These are phyloP conservation scores for Musa acuminata DNA, from an alignment of 176 grass and related monocot genomes.

Conservation along the genomic window DNA sequence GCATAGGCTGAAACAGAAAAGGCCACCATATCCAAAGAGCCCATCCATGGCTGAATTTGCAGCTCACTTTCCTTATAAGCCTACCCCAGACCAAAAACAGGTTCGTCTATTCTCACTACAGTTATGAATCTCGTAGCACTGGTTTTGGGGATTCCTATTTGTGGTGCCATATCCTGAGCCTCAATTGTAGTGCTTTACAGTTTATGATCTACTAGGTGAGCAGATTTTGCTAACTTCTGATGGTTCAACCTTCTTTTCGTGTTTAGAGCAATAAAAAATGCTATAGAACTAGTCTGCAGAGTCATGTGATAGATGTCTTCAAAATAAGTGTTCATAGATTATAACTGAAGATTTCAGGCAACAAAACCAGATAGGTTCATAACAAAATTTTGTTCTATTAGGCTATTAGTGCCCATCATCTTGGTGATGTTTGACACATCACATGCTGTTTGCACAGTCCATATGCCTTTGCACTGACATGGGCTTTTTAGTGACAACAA, in stretches of 20 bases:
- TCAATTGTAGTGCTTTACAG: background rate
- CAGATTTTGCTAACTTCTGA: background rate
- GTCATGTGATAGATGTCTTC: background rate
- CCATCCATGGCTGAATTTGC: slow-evolving; percentile 49
- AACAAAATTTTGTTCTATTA: background rate
- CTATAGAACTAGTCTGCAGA: background rate
- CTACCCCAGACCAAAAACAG: slow-evolving; percentile 84
- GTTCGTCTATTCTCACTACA: slow-evolving; percentile 17
- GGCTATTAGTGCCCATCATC: background rate
- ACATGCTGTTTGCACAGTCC: background rate
- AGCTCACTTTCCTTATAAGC: slow-evolving; percentile 77
- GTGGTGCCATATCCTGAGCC: background rate
- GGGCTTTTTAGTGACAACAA: too few species aligned
- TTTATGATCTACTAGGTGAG: background rate
- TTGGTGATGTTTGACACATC: background rate
- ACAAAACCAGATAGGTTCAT: background rate
- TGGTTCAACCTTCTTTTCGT: background rate
- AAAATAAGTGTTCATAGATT: background rate
- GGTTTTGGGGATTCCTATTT: background rate
- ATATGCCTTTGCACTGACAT: background rate
- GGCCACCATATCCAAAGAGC: slow-evolving; percentile 50
- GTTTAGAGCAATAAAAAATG: background rate
- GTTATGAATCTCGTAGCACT: background rate
- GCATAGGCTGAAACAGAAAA: slow-evolving; percentile 76
- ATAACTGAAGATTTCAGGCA: background rate